Evolutionary conservation across 768 basidiomycete genomes (phyloP), one percentile per base, ranked within the genome.

Genomic region (Candolleomyces eurysporus): DNA sequence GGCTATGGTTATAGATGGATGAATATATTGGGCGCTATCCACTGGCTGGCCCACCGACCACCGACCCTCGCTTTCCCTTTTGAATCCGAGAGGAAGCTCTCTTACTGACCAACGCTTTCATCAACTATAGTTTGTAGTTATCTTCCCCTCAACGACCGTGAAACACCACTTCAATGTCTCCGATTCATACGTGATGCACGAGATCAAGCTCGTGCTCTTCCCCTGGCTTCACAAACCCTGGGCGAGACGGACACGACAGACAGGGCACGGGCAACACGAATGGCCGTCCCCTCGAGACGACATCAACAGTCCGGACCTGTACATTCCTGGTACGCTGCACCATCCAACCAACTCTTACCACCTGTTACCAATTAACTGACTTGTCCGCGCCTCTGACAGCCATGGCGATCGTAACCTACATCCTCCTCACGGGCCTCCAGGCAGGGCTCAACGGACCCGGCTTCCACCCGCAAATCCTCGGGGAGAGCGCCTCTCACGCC

Each of bases 161-260:
- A 95, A 96, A 71, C 89, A 94, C 69, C 88, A 92, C 67, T 98
- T 98, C 77, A 94, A 97, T 72, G 97, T 99, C 10, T 94, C 92
- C 14, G 98, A 98, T 70, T 89, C 88, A 0, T 99, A 99, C 72
- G 97, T 98, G 59, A 87, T 98, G 48, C 83, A 83, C 67, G 98
- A 98, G 71, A 77, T 99, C 7, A 83, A 84, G 14, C 78, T 98
- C 10, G 79, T 99, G 14, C 77, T 98, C n/a, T 98, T 97, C 66
- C 97, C 97, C 0, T 98, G 97, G 97, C 74, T 87, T 48, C 96
- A 98, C 71, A 85, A 83, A 60, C 91, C 94, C 0, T 96, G 94
- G 91, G 82, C 87, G 1, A 81, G 96, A 8, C 84, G 86, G 62
- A 71, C 88, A 11, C 78, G 76, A 56, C 82, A 91, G 54, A 80